Conservation (phyloP, 2,329 filamentous ascomycete species). For the Pseudodiploospora longispora region DNA sequence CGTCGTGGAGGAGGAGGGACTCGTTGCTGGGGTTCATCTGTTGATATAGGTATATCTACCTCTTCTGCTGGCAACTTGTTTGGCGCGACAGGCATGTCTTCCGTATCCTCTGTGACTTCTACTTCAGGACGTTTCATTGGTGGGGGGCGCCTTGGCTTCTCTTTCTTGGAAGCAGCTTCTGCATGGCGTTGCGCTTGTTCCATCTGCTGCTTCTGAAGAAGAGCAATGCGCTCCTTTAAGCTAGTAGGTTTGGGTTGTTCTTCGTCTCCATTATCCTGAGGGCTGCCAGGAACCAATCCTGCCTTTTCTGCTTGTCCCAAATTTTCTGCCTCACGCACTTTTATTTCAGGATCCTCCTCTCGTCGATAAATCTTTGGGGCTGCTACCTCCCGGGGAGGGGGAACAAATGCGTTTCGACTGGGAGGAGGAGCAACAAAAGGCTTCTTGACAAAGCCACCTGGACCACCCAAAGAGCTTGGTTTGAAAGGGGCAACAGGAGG, state of each 20-base stretch:
- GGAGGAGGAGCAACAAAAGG: conserved; percentile 93
- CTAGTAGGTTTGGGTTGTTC: conserved; percentile 87
- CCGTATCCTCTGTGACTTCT: conserved; percentile 19
- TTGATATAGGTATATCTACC: conserved; percentile 38
- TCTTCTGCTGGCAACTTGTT: conserved; percentile 37
- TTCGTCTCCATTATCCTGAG: conserved; percentile 47
- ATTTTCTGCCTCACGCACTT: conserved; percentile 57
- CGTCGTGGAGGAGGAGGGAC: conserved; percentile 40
- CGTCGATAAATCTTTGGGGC: conserved; percentile 71
- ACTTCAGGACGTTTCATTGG: conserved; percentile 60
- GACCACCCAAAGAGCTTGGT: conserved; percentile 54
- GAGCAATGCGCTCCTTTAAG: conserved; percentile 88
- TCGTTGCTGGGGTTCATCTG: conserved; percentile 33
- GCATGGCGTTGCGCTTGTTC: conserved; percentile 81
- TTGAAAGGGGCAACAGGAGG: conserved; percentile 88
- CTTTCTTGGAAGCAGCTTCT: conserved; percentile 70
- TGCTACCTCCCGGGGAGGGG: conserved; percentile 62
- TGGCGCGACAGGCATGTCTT: conserved; percentile 20
- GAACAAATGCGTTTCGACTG: conserved; percentile 83
- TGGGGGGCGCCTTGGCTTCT: conserved; percentile 66
- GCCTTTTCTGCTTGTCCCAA: conserved; percentile 60
- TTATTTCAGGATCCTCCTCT: conserved; percentile 75
- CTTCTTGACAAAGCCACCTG: conserved; percentile 77
- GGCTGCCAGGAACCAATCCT: conserved; percentile 43
- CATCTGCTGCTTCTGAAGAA: conserved; percentile 87